phyloP scores from a whole-genome alignment of 2,329 filamentous ascomycete species.

The Conoideocrella luteorostrata region DNA sequence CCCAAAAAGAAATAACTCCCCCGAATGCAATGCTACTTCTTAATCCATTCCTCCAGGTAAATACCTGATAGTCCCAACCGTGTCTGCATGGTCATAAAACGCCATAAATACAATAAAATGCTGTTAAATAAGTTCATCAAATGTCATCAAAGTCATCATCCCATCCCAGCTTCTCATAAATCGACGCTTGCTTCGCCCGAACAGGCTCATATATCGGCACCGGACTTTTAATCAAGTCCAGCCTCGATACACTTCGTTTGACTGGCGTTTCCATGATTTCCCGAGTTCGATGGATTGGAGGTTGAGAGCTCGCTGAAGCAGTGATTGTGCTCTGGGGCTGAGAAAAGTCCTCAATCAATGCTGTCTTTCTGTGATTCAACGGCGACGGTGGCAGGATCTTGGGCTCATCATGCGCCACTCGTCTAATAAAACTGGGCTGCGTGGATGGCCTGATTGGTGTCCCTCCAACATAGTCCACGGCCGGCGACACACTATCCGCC shows the following conservation, averaged over 20 bases:
- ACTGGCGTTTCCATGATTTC: constrained; percentile 33
- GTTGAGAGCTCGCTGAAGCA: constrained; percentile 14
- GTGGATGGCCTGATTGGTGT: constrained; percentile 23
- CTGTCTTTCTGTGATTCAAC: constrained; percentile 19
- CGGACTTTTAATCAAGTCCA: constrained; percentile 12
- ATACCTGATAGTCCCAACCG: no score
- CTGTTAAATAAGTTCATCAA: constrained; percentile 24
- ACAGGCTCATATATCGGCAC: constrained; percentile 9
- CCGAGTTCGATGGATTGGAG: constrained; percentile 11
- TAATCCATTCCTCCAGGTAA: no score
- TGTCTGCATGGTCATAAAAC: constrained; percentile 4
- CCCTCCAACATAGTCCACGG: constrained; percentile 21
- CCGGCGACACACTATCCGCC: constrained; percentile 21
- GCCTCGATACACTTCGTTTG: constrained; percentile 22
- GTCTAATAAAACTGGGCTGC: constrained; percentile 22
- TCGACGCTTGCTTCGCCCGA: constrained; percentile 30
- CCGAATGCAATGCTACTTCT: no score
- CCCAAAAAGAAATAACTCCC: no score
- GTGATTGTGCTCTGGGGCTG: constrained; percentile 12
- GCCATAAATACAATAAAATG: constrained; percentile 8
- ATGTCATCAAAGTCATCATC: constrained; percentile 48
- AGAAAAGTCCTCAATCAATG: constrained; percentile 11
- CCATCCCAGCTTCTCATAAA: constrained; percentile 53
- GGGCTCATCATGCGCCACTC: constrained; percentile 19
- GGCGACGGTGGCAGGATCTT: constrained; percentile 31